These are phyloP conservation scores for Tirmania nivea DNA, from an alignment of 495 filamentous ascomycete genomes.

Conservation along the genomic window DNA sequence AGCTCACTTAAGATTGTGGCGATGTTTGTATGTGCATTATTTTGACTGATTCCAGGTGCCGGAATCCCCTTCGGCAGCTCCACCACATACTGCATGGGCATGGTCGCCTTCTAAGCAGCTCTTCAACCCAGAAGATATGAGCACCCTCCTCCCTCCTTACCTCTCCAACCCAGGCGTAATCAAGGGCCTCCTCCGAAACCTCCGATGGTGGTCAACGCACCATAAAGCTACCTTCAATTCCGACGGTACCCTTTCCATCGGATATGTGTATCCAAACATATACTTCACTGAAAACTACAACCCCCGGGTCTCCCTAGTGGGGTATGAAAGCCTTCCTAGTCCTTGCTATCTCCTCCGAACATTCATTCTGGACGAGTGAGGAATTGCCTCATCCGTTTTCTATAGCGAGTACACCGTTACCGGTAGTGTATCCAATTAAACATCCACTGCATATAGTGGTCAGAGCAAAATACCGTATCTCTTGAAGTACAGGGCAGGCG, in stretches of 20 bases:
- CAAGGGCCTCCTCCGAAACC: constrained; percentile 49
- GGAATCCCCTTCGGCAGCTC: constrained; percentile 56
- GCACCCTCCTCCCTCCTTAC: constrained; percentile 45
- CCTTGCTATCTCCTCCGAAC: constrained; percentile 39
- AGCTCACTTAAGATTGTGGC: too few relatives aligned
- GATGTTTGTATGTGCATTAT: too few relatives aligned
- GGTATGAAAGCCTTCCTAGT: constrained; percentile 55
- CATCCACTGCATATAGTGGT: too few relatives aligned
- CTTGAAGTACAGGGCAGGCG: constrained; percentile 53
- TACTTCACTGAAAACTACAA: constrained; percentile 61
- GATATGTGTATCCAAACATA: constrained; percentile 61
- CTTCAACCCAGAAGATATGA: constrained; percentile 12
- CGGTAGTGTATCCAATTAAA: too few relatives aligned
- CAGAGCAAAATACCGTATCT: too few relatives aligned
- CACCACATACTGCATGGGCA: constrained; percentile 59
- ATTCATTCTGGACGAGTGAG: constrained; percentile 51
- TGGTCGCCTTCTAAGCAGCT: constrained; percentile 67
- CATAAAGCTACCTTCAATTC: constrained; percentile 40
- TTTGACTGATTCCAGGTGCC: too few relatives aligned
- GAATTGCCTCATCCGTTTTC: constrained; percentile 39
- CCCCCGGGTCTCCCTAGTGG: constrained; percentile 53
- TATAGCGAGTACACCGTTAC: constrained; percentile 30
- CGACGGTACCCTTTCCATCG: constrained; percentile 51
- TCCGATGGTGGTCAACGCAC: constrained; percentile 49
- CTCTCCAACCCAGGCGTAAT: constrained; percentile 58